Percentiles rank a stretch among this genome's conserved stretches.
These are phyloP conservation scores for Lizonia empirigonia DNA, from an alignment of 2,329 filamentous ascomycete species.

Conservation along the genomic window DNA sequence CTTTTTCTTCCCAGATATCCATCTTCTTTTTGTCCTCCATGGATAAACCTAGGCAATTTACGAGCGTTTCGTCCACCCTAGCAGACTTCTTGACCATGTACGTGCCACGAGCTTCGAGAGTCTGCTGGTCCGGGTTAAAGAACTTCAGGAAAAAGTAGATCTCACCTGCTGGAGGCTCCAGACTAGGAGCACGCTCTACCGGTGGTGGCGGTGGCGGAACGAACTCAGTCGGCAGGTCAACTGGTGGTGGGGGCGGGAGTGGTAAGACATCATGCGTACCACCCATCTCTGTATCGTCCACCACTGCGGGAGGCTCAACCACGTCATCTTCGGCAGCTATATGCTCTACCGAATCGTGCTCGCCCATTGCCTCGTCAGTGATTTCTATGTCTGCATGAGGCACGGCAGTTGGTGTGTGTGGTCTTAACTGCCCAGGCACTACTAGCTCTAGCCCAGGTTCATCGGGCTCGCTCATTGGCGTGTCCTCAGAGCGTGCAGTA, in stretches of 20 bases:
- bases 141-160: conserved; percentile 51
- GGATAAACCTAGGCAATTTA: conserved; percentile 36
- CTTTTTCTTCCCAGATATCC: conserved; percentile 59
- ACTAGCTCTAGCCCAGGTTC: conserved; percentile 31
- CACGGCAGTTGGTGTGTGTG: conserved; percentile 8
- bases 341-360: conserved; percentile 16
- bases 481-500: conserved; percentile 37
- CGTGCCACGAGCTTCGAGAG: conserved; percentile 40
- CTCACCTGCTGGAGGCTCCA: conserved; percentile 38
- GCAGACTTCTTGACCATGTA: conserved; percentile 40
- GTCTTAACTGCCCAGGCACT: conserved; percentile 5
- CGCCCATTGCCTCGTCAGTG: conserved; percentile 34
- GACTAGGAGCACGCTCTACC: conserved; percentile 25
- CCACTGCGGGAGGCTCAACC: conserved; percentile 27
- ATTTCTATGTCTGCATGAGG: conserved; percentile 5
- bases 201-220: conserved; percentile 28
- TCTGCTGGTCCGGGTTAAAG: conserved; percentile 46
- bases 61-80: conserved; percentile 43
- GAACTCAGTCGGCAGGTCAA: conserved; percentile 22
- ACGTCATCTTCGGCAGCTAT: neutral
- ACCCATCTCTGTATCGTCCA: conserved; percentile 45
- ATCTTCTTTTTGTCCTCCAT: conserved; percentile 48
- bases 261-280: conserved; percentile 39
- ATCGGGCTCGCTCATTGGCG: conserved; percentile 49
- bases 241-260: conserved; percentile 33